Base-by-base conservation (phyloP, 2,329 filamentous ascomycete genomes). In the Myriosclerotinia duriaeana region DNA sequence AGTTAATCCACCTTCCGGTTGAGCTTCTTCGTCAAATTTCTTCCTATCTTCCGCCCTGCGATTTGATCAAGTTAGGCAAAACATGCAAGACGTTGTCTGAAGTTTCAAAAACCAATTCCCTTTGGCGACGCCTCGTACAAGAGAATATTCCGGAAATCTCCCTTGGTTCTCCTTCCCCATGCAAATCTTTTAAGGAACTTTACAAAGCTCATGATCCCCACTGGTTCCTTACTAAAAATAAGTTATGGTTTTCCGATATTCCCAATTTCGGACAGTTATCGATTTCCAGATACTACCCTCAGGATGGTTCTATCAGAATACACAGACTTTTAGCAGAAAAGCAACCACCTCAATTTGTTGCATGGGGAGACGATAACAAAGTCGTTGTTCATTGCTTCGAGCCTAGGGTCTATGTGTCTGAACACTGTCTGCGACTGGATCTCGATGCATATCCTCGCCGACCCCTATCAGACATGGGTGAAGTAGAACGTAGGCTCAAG, bases 241-340 rank as follows among this genome's bases (percentile, higher is more conserved):
- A 91, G 77, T 81, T 97, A 70, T 97, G 93, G 93, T 94, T 97
- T 74, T 85, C 87, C 67, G 92, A 97, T 82, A 2, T 84, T 88
- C 40, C 83, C 92, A 58, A 88, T 22, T 60, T 50, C 58, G 58
- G 58, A 11, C 42, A 50, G n/a, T n/a, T 60, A 5, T 22, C 50
- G 7, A 60, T 60, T 20, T 36, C 64, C 6, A 66, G 55, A 15
- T 97, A 93, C 74, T 87, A 97, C 75, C 84, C 87, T 55, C 79
- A 85, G 5, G 82, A 86, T 53, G 90, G 89, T 20, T 88, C 87
- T 72, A 96, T 97, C 66, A 91, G 95, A 78, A 92, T 87, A 3
- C 92, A 93, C 75, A 85, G 89, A 20, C 79, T 97, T 20, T 80
- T 93, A 5, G 91, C 90, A 1, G 84, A 87, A 63, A 83, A 87